Percentiles rank a stretch among this genome's conserved stretches.
Conservation (phyloP, 2,329 filamentous ascomycete species). For the Fusarium sp. region DNA sequence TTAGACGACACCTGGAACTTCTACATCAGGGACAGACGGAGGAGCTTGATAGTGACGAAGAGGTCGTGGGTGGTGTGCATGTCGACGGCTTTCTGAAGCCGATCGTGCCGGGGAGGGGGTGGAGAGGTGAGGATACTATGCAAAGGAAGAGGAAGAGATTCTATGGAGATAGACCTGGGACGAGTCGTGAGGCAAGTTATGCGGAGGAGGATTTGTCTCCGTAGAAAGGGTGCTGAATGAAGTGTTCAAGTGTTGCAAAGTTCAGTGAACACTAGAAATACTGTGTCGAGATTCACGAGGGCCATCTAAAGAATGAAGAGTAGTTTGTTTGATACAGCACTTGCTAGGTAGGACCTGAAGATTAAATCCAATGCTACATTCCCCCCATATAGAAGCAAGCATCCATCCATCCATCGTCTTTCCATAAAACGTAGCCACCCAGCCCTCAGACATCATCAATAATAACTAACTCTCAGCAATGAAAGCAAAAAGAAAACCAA, state of each 20-base stretch:
- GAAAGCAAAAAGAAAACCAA: not conserved
- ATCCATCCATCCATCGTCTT: no score
- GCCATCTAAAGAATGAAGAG: no score
- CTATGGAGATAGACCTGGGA: slow-evolving; percentile 30
- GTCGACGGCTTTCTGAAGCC: slow-evolving; percentile 74
- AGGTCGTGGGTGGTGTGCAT: slow-evolving; percentile 72
- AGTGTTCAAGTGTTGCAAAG: no score
- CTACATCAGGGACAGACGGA: slow-evolving; percentile 53
- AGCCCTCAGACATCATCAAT: no score
- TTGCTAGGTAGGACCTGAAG: no score
- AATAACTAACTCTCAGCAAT: not conserved
- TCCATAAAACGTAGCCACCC: no score
- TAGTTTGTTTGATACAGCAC: no score
- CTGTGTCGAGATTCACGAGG: no score
- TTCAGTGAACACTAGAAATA: no score
- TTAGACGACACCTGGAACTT: slow-evolving; percentile 52
- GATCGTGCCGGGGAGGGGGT: slow-evolving; percentile 61
- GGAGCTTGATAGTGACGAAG: slow-evolving; percentile 58
- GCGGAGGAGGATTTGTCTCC: slow-evolving; percentile 21
- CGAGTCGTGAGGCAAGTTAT: slow-evolving; percentile 26
- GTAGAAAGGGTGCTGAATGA: not conserved
- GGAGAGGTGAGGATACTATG: slow-evolving; percentile 54
- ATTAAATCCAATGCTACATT: no score
- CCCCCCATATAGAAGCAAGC: no score
- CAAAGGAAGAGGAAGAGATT: slow-evolving; percentile 46